Percentiles rank a stretch among this genome's conserved stretches.
Evolutionary conservation across 805 yeast genomes (phyloP).

Genomic region (Candida ovalis): DNA sequence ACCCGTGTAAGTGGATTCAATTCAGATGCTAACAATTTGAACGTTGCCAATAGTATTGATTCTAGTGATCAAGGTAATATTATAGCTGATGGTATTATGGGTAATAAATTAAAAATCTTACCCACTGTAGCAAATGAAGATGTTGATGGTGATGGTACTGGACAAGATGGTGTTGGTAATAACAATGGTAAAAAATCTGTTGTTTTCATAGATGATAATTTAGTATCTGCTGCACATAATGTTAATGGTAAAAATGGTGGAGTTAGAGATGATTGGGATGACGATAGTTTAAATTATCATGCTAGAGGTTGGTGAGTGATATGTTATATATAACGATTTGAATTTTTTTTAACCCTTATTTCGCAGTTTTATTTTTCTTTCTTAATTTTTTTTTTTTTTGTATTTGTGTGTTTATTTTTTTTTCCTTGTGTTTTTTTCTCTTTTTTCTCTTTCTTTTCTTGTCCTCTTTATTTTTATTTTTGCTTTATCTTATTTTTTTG

Average conservation of each 20-base stretch:
- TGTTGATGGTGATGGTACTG: background rate
- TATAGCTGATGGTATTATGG: conserved; percentile 29
- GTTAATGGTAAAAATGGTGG: background rate
- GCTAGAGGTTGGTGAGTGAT: conserved; percentile 40
- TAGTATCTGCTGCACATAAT: background rate
- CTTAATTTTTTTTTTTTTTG: background rate
- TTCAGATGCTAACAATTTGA: background rate
- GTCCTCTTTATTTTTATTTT: background rate
- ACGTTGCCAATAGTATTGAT: conserved; percentile 1
- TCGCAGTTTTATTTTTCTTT: background rate
- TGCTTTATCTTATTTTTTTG: too few relatives aligned
- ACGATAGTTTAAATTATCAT: conserved; percentile 36
- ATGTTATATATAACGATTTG: too few relatives aligned
- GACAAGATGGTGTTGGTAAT: conserved; percentile 7
- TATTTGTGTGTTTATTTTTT: background rate
- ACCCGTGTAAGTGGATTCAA: background rate
- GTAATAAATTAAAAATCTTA: conserved; percentile 21
- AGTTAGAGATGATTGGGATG: conserved; percentile 20
- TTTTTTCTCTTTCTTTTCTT: background rate
- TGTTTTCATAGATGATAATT: conserved; percentile 13
- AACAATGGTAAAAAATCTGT: conserved; percentile 4
- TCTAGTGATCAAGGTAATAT: conserved; percentile 8
- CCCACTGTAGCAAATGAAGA: conserved; percentile 8
- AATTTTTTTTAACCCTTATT: background rate
- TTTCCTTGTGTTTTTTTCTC: background rate